Percentiles rank a stretch among this genome's conserved stretches.
phyloP scores from a whole-genome alignment of 805 yeast genomes.

The Lipomyces yamadae region DNA sequence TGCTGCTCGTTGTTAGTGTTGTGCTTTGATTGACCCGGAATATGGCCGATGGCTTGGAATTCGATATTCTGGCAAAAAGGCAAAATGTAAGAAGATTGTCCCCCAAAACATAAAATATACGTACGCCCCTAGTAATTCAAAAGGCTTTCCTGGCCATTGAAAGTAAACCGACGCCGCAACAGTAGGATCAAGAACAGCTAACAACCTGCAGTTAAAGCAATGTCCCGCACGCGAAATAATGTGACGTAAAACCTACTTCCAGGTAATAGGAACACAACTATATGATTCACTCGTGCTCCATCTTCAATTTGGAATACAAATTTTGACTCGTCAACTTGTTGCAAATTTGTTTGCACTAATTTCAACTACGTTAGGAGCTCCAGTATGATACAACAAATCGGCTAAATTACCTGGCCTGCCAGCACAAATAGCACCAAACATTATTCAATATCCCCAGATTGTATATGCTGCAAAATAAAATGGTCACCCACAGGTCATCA shows the following conservation, averaged over 20 bases:
- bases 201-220: background rate
- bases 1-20: slow-evolving; percentile 44
- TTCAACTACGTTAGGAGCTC: background rate
- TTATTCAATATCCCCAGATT: slow-evolving; percentile 38
- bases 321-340: slow-evolving; percentile 70
- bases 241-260: slow-evolving; percentile 56
- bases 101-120: slow-evolving; percentile 43
- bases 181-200: slow-evolving; percentile 57
- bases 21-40: slow-evolving; percentile 67
- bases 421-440: slow-evolving; percentile 80
- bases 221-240: background rate
- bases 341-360: slow-evolving; percentile 46
- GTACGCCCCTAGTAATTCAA: slow-evolving; percentile 46
- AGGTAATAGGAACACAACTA: slow-evolving; percentile 85
- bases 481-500: background rate
- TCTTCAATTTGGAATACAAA: slow-evolving; percentile 67
- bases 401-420: slow-evolving; percentile 59
- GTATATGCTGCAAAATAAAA: slow-evolving; percentile 4
- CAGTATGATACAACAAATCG: background rate
- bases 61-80: slow-evolving; percentile 41
- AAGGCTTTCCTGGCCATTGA: slow-evolving; percentile 69
- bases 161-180: slow-evolving; percentile 86
- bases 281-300: slow-evolving; percentile 71
- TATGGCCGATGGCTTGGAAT: slow-evolving; percentile 84
- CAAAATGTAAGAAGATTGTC: no score